Evolutionary conservation across 1,284 basidiomycete genomes (phyloP), one percentile per base, ranked within the genome.

Genomic region (Kwoniella shivajii): DNA sequence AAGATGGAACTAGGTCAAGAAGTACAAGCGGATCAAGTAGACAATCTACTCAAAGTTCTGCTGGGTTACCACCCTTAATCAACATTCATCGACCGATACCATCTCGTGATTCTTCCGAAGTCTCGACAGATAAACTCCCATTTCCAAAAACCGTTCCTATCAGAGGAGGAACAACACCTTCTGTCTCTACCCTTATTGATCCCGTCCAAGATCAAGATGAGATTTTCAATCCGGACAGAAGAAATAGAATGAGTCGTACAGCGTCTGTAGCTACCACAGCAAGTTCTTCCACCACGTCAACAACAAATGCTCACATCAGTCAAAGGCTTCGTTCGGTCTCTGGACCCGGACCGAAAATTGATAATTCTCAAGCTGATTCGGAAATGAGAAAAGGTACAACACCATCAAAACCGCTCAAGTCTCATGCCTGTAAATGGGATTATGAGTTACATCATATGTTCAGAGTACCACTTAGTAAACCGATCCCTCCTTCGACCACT

Each of bases 361-460:
- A 46, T 9, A 13, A 37, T n/a, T 36, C 24, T 34, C 54, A 36
- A n/a, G 53, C 34, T 31, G 26, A 27, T 37, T 53, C 51, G 3
- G 51, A 53, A 14, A 36, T 36, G 43, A 36, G 72, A 26, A 72
- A 68, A 50, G 76, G 76, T 6, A 51, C 52, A 9, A 78, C 74
- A 4, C 71, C 71, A 1, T 50, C 59, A 14, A 33, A 50, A 16
- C 42, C 60, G 5, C 58, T 77, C 1, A 54, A 60, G 16, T 43
- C 67, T 4, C 74, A 78, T 59, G 49, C 65, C 2, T 71, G 68
- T 16, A 61, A 67, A 13, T 78, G 75, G 75, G 69, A 75, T 39
- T 73, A 65, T 44, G 64, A 68, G 16, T 44, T 77, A 13, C 58
- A 71, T n/a, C 70, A 76, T 44, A 50, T 64, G 5, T 45, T 77